These are phyloP conservation scores for Epithele typhae DNA, from an alignment of 768 basidiomycete genomes.

Conservation along the genomic window DNA sequence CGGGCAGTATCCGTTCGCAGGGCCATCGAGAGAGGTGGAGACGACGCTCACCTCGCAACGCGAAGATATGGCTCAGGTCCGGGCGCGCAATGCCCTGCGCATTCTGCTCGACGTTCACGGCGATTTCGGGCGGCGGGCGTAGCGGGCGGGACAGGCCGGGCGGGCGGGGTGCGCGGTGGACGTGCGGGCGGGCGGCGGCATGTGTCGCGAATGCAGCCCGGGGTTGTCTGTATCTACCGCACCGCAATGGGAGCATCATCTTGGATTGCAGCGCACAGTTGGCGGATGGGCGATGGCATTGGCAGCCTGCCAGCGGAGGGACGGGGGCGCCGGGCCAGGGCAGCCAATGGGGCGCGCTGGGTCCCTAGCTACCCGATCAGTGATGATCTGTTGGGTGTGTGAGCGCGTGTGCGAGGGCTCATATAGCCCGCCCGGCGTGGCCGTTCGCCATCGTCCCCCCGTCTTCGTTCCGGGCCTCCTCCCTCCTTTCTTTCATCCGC, in stretches of 20 bases:
- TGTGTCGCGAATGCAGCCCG: not conserved
- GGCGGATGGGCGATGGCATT: conserved; percentile 4
- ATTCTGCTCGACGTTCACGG: conserved; percentile 86
- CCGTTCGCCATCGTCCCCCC: conserved; percentile 31
- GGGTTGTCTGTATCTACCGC: not conserved
- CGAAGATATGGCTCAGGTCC: conserved; percentile 82
- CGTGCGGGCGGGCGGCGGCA: not conserved
- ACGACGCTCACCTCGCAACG: conserved; percentile 66
- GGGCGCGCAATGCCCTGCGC: conserved; percentile 94
- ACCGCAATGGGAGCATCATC: conserved; percentile 11
- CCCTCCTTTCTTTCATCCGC: conserved; percentile 24
- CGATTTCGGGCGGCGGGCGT: conserved; percentile 48
- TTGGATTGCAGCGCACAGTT: conserved; percentile 11
- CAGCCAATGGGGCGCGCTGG: conserved; percentile 8
- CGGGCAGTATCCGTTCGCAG: conserved; percentile 77
- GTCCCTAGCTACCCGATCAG: conserved; percentile 19
- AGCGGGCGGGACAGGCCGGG: conserved; percentile 2
- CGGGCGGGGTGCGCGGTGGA: not conserved
- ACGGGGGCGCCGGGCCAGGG: not conserved
- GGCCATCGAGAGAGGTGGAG: conserved; percentile 59
- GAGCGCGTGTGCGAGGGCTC: conserved; percentile 24
- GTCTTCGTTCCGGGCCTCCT: conserved; percentile 36
- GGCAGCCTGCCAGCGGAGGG: not conserved
- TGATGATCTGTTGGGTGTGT: conserved; percentile 31
- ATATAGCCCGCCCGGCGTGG: conserved; percentile 27